Evolutionary conservation across 257 asterid genomes (phyloP).

Genomic region (Cynanchum wilfordii): DNA sequence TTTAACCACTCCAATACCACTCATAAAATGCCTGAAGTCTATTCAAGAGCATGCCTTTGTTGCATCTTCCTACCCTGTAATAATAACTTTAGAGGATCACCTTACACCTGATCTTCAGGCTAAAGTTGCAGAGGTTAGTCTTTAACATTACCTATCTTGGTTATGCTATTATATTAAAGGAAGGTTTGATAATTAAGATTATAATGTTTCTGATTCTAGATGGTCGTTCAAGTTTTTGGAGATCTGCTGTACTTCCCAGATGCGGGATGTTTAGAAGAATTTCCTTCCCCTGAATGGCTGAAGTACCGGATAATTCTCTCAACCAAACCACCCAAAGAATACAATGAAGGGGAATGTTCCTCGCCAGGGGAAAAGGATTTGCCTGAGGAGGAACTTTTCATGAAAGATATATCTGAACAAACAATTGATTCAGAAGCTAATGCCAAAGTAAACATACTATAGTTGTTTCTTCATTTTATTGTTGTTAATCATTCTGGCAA

Average conservation of each 20-base stretch:
- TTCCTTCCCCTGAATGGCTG: conserved; percentile 77
- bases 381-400: conserved; percentile 44
- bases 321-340: conserved; percentile 89
- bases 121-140: conserved; percentile 78
- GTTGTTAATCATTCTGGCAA: conserved; percentile 4
- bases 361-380: conserved; percentile 43
- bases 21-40: conserved; percentile 68
- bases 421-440: conserved; percentile 26
- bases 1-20: conserved; percentile 72
- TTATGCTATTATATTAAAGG: background rate
- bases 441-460: conserved; percentile 34
- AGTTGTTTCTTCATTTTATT: conserved; percentile 4
- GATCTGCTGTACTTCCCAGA: conserved; percentile 76
- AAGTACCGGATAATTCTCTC: conserved; percentile 74
- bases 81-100: conserved; percentile 86
- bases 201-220: conserved; percentile 32
- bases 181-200: conserved; percentile 5
- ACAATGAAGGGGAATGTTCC: conserved; percentile 49
- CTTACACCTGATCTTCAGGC: conserved; percentile 88
- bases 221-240: conserved; percentile 74
- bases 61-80: conserved; percentile 79
- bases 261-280: conserved; percentile 52
- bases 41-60: conserved; percentile 75
- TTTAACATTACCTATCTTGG: background rate
- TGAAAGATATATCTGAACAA: conserved; percentile 18